A percentile compares a stretch with the other conserved stretches of the same genome.
Evolutionary conservation across 306 rosid species (phyloP).

Genomic region (Prunus kanzakura): DNA sequence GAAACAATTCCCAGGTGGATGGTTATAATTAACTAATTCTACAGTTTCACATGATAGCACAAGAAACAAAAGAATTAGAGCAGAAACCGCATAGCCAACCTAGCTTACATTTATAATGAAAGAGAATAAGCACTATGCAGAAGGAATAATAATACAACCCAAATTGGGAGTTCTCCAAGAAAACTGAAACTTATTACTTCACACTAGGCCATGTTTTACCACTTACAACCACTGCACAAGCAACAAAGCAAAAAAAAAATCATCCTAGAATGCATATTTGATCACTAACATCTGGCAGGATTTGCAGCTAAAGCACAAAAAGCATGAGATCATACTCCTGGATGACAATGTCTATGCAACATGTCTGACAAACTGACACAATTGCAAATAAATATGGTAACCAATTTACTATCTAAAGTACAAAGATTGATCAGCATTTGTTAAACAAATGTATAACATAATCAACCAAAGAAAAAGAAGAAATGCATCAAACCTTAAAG

Average conservation of each 20-base stretch:
- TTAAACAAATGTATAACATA: not conserved
- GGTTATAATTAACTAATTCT: not conserved
- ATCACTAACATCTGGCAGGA: not conserved
- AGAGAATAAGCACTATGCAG: not conserved
- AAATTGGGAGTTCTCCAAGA: not conserved
- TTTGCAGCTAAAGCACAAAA: not conserved
- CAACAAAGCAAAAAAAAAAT: not conserved
- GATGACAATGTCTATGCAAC: not conserved
- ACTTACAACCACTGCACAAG: not conserved
- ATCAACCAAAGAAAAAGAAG: not conserved
- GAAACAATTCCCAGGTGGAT: not conserved
- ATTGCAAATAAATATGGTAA: not conserved
- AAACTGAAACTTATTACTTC: not conserved
- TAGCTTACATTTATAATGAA: not conserved
- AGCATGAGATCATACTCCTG: not conserved
- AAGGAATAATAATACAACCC: not conserved
- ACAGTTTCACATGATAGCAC: not conserved
- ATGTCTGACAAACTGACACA: not conserved
- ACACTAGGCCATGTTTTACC: not conserved
- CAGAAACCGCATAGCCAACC: not conserved
- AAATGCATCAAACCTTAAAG: slow-evolving; percentile 53
- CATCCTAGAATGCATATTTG: not conserved
- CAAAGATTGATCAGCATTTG: not conserved
- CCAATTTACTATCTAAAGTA: not conserved
- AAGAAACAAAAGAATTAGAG: not conserved